phyloP scores from a whole-genome alignment of 2,329 filamentous ascomycete species.

The Apiospora malaysiana region DNA sequence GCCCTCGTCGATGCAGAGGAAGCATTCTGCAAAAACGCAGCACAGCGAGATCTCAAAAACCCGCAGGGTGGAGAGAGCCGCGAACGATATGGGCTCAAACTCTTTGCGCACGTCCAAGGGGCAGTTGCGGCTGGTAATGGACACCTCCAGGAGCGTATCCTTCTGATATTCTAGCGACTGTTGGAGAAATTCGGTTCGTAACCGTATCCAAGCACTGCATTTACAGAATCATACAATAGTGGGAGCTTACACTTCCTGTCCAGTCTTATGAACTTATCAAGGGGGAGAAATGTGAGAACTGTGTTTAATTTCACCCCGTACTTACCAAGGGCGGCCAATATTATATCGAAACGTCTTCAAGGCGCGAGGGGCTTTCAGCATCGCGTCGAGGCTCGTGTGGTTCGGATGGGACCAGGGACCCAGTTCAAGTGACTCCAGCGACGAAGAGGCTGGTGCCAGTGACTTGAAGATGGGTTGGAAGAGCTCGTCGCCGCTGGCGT shows the following conservation, averaged over 20 bases:
- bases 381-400: background rate
- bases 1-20: background rate
- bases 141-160: background rate
- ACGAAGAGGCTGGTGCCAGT: background rate
- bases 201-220: background rate
- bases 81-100: background rate
- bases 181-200: background rate
- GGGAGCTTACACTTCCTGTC: no score
- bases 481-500: background rate
- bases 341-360: background rate
- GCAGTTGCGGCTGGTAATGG: background rate
- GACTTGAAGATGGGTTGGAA: rapidly evolving
- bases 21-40: background rate
- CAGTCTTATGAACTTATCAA: no score
- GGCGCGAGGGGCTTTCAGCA: background rate
- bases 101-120: no score
- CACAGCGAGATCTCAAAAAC: background rate
- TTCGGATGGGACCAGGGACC: background rate
- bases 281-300: background rate
- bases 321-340: background rate
- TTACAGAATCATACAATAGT: no score
- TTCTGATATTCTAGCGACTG: background rate
- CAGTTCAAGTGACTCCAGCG: background rate
- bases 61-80: background rate
- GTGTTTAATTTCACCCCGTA: background rate